Evolutionary conservation across 2,329 filamentous ascomycete species (phyloP).

Genomic region (Cladosporium colombiae): DNA sequence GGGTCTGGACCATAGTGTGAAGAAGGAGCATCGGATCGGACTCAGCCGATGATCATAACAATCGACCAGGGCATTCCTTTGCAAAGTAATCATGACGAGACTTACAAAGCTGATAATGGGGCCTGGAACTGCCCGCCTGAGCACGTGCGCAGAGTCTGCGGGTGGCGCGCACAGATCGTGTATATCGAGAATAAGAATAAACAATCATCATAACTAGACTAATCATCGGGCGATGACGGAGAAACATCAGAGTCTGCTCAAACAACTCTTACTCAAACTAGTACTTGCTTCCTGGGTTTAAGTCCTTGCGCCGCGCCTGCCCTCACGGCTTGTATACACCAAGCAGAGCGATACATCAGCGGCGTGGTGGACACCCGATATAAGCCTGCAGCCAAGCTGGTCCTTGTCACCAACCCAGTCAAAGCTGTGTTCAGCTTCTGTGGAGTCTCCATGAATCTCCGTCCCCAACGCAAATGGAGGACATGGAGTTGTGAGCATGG

Average conservation of each 20-base stretch:
- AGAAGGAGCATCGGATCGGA: conserved; percentile 7
- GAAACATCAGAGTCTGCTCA: conserved; percentile 2
- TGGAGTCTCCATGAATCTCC: conserved; percentile 22
- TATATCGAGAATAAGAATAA: conserved; percentile 1
- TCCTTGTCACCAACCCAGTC: conserved; percentile 15
- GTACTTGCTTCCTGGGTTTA: not conserved
- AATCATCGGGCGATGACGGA: conserved; percentile 9
- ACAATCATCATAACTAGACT: not conserved
- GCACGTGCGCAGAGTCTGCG: not conserved
- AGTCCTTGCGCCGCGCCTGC: conserved; percentile 15
- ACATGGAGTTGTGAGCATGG: conserved; percentile 19
- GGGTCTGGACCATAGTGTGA: not conserved
- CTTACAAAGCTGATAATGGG: not conserved
- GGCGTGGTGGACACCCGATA: conserved; percentile 21
- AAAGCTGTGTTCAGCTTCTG: conserved; percentile 7
- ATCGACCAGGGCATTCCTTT: not conserved
- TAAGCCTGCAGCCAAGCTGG: conserved; percentile 18
- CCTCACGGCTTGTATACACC: conserved; percentile 9
- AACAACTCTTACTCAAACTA: conserved; percentile 9
- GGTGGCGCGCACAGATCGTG: conserved; percentile 3
- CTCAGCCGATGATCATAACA: not conserved
- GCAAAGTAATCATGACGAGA: conserved; percentile 7
- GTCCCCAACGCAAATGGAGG: conserved; percentile 19
- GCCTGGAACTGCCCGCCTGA: not conserved
- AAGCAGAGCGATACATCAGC: conserved; percentile 11